Base-by-base conservation (phyloP, 495 filamentous ascomycete genomes). In the Talaromyces thailandensis region DNA sequence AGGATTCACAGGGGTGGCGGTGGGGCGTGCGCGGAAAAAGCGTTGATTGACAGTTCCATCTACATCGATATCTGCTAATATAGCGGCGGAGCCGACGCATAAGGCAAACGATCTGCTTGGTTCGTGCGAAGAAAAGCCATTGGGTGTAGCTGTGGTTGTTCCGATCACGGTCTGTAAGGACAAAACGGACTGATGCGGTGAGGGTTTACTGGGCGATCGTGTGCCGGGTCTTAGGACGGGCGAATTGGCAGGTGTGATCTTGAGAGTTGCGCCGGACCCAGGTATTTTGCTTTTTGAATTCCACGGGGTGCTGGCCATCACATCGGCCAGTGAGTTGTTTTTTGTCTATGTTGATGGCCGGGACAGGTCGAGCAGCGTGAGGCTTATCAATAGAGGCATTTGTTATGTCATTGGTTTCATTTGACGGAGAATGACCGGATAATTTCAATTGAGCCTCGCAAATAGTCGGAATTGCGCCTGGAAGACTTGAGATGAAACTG, bases 61-160 rank as follows among this genome's bases (percentile, higher is more conserved):
- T 43, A 88, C 86, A 61, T 92, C 86, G 26, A 96, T 75, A 63
- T 88, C 84, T 8, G 90, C 88, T n/a, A 98, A 82, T 0, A 98
- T 91, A 18, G 89, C 94, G n/a, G 91, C 90, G 14, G 92, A 93
- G 45, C 94, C 95, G 9, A 94, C 94, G 64, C 91, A 92, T 71
- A 93, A 91, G 26, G 90, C 93, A 70, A 98, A 96, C 43, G 82
- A 82, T 63, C 76, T 75, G 56, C 82, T 84, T 32, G 88, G 84
- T 16, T 88, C 80, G 55, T 92, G 84, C 59, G 83, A 83, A 68
- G 95, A 93, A 72, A 98, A 96, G 58, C 87, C 92, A 73, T 90
- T 92, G 18, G 90, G 87, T 5, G 91, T 89, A 63, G 76, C 83
- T 61, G 90, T 92, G 12, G 93, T 95, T 18, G 92, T 93, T 16